Evolutionary conservation across 805 yeast species (phyloP), one percentile per base, ranked within the genome.

Genomic region (Yamadazyma sp.): DNA sequence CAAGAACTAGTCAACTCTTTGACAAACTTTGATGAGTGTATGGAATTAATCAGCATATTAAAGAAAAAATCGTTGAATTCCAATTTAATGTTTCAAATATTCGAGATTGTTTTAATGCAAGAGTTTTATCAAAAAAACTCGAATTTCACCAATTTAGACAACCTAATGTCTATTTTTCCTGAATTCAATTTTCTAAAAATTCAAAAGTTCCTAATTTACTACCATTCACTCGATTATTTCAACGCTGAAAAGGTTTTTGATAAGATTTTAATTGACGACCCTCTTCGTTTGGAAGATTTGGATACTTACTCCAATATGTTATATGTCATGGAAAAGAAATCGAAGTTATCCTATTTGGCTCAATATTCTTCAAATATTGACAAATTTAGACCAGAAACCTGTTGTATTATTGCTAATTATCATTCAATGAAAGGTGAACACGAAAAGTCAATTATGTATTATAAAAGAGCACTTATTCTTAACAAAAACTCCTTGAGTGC

Each of bases 301-400:
- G 98, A 93, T 54, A 78, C 85, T 0, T 93, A 86, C 58, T 89
- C 98, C n/a, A 91, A 93, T 58, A 86, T 93, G 56, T 69, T 93
- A 23, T 93, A 89, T 52, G 98, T 93, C 25, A 86, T 87, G 84
- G 96, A 88, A 50, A 86, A 86, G 56, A 74, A 78, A 42, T 72
- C 94, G 1, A 89, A 93, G 55, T 67, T 93, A 17, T 82, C 96
- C 15, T 86, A 75, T 47, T 59, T 93, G 31, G 96, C 98, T 1
- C 96, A 89, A 52, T 75, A 81, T 53, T 86, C 95, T 0, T 73
- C 84, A 1, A 78, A 78, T 31, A 76, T 88, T 7, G 97, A 93
- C 58, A 81, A 78, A 52, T 86, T 86, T 55, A 71, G 96, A 35
- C 89, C 97, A 0, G 98, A 93, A 55, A 85, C 97, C 1, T 89